Base-by-base conservation (phyloP, 1,284 basidiomycete species). In the Ceratobasidium sp. region DNA sequence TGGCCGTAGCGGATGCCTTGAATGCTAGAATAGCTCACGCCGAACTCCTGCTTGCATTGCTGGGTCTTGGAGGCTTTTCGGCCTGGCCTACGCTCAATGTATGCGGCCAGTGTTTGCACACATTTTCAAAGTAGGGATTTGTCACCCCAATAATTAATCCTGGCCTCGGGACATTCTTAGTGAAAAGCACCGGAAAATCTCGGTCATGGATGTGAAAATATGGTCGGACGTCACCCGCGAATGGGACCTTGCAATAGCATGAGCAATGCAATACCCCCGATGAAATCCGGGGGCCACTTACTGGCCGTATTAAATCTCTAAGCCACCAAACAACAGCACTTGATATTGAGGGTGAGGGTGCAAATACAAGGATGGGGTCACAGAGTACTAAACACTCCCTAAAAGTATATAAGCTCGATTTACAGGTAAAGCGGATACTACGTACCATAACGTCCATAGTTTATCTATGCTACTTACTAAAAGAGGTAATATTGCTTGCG, bases 131-230 rank as follows among this genome's bases (percentile, higher is more conserved):
- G 75, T 96, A 91, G 0, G 96, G 96, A 75, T 98, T 99, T 7
- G 96, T 98, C 0, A 95, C 93, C 8, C 96, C 95, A 0, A 98
- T 79, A 0, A 98, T 76, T 0, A 93, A 79, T 0, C 95, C 96
- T 0, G 90, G 80, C 74, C 89, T 89, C 0, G 96, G 95, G 71
- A 92, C 87, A 52, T 90, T 86, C 71, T 88, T 87, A 75, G 92
- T 93, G 33, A 96, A 87, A 2, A 98, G 77, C 0, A 83, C 75
- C 0, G 83, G 76, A 73, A 93, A 89, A 73, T 98, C 95, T 44
- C 84, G 85, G 74, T 98, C 96, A 76, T 98, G 95, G 71, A 98
- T 95, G 16, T 95, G 97, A 73, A 98, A 91, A 77, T 96, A 98
- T 0, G 95, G 96, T 7, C 95, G 83, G 74, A 93, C 87, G 76